Percentiles rank a stretch among this genome's conserved stretches.
These are phyloP conservation scores for Musa schizocarpa DNA, from an alignment of 176 grass and related monocot species.

Conservation along the genomic window DNA sequence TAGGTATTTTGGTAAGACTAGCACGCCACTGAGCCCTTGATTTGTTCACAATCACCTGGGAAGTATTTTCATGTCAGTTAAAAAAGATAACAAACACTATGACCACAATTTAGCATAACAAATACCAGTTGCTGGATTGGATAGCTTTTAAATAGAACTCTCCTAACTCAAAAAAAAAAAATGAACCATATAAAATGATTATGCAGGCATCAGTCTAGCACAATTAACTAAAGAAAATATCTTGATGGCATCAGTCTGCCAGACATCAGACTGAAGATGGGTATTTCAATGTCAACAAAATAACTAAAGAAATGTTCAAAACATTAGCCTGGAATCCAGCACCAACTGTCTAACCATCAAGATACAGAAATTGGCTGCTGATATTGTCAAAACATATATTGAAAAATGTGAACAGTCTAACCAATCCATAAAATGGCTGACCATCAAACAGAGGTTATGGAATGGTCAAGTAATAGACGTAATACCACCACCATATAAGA, in stretches of 20 bases:
- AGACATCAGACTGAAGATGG: no score
- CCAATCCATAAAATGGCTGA: neutral
- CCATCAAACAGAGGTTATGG: neutral
- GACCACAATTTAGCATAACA: neutral
- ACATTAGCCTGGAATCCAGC: no score
- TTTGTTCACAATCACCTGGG: conserved; percentile 91
- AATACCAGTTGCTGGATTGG: neutral
- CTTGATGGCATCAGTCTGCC: no score
- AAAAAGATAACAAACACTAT: conserved; percentile 2
- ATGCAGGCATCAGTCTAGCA: neutral
- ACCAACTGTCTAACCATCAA: no score
- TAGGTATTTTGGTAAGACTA: conserved; percentile 34
- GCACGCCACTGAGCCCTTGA: conserved; percentile 47
- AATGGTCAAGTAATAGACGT: neutral
- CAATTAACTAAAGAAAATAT: neutral
- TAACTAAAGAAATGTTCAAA: no score
- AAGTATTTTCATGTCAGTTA: conserved; percentile 21
- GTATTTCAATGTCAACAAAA: no score
- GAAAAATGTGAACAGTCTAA: neutral
- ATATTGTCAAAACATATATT: neutral
- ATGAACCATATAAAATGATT: neutral
- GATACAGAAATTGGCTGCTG: no score
- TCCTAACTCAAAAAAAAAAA: neutral
- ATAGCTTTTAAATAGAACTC: neutral
- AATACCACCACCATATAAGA: neutral